phyloP scores from a whole-genome alignment of 805 yeast genomes.

The Sugiyamaella valdiviana region DNA sequence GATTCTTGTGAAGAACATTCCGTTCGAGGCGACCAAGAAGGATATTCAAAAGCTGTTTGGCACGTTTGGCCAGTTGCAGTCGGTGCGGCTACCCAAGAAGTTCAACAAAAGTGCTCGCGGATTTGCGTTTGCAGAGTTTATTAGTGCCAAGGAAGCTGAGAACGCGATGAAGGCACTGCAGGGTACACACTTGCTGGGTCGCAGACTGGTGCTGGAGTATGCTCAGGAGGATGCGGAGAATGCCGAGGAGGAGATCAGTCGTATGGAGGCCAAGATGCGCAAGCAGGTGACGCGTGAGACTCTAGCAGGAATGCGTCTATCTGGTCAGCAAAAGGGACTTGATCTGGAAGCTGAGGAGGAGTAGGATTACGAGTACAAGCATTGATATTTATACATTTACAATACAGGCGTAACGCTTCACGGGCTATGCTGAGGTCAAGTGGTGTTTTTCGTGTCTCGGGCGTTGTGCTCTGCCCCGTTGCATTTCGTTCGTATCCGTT shows the following conservation, averaged over 20 bases:
- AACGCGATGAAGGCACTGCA: conserved; percentile 87
- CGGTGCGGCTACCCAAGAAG: conserved; percentile 94
- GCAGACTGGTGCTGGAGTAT: conserved; percentile 87
- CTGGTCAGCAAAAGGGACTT: conserved; percentile 60
- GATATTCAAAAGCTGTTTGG: conserved; percentile 91
- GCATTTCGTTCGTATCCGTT: too few relatives aligned
- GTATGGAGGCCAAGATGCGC: conserved; percentile 80
- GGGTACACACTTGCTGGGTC: conserved; percentile 95
- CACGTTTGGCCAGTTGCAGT: conserved; percentile 88
- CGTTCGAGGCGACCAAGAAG: conserved; percentile 90
- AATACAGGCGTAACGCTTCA: too few relatives aligned
- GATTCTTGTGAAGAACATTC: conserved; percentile 91
- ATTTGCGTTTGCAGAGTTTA: conserved; percentile 93
- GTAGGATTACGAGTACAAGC: not conserved
- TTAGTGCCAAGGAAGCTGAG: conserved; percentile 84
- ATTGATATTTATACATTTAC: not conserved
- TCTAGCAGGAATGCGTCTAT: conserved; percentile 57
- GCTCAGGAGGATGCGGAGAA: conserved; percentile 77
- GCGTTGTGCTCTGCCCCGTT: too few relatives aligned
- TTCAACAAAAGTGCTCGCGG: conserved; percentile 94
- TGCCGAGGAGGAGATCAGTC: conserved; percentile 85
- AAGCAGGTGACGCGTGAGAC: conserved; percentile 72
- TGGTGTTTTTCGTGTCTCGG: not conserved
- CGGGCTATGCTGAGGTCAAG: not conserved
- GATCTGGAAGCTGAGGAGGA: conserved; percentile 55